A percentile compares a stretch with the other conserved stretches of the same genome.
Evolutionary conservation across 805 yeast species (phyloP).

Genomic region (Saccharomycopsis lassenensis): DNA sequence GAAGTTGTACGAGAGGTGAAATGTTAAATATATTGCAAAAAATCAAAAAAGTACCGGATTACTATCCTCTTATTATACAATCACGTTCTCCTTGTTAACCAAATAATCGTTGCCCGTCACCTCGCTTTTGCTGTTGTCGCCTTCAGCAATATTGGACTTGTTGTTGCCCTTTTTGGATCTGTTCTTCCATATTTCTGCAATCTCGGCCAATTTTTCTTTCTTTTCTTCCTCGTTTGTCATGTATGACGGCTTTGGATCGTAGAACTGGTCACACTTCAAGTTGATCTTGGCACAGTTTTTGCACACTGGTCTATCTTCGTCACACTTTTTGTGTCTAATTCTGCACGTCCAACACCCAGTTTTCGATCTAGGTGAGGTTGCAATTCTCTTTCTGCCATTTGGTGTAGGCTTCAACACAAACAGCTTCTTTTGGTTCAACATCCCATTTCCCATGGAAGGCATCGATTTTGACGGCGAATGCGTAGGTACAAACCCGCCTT

Average conservation of each 20-base stretch:
- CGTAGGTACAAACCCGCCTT: no score
- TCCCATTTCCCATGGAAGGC: no score
- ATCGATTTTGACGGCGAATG: no score
- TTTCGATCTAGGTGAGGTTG: slow-evolving; percentile 28
- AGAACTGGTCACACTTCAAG: slow-evolving; percentile 18
- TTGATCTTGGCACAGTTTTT: slow-evolving; percentile 27
- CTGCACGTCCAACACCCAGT: slow-evolving; percentile 54
- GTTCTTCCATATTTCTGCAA: slow-evolving; percentile 18
- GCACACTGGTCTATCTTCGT: slow-evolving; percentile 35
- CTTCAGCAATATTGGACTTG: background rate
- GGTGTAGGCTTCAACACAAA: slow-evolving; percentile 17
- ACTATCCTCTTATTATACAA: no score
- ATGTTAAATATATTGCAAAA: no score
- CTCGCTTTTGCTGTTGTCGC: no score
- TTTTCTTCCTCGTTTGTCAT: slow-evolving; percentile 18
- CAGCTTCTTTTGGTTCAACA: no score
- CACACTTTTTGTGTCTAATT: slow-evolving; percentile 55
- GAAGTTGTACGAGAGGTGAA: no score
- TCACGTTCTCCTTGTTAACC: no score
- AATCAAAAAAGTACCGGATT: no score
- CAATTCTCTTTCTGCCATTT: slow-evolving; percentile 18
- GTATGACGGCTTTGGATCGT: slow-evolving; percentile 18
- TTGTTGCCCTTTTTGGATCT: slow-evolving; percentile 11
- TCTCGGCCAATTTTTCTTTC: slow-evolving; percentile 17
- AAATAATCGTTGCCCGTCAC: no score